Evolutionary conservation across 306 rosid genomes (phyloP).

Genomic region (Corylus heterophylla): DNA sequence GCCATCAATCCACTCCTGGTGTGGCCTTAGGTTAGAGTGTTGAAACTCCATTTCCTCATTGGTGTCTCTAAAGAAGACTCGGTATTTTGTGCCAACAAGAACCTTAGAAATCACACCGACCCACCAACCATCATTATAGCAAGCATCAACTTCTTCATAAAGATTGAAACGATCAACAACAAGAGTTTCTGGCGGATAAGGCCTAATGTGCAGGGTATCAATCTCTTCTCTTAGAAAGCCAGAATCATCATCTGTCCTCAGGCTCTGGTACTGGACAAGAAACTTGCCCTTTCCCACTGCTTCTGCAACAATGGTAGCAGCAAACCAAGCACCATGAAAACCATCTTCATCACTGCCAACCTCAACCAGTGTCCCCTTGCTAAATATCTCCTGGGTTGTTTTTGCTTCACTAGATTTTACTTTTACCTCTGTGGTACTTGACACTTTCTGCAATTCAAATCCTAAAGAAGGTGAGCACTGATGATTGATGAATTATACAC

Average conservation of each 20-base stretch:
- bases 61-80: conserved; percentile 30
- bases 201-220: conserved; percentile 34
- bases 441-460: conserved; percentile 20
- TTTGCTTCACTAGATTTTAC: background rate
- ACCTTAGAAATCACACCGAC: conserved; percentile 39
- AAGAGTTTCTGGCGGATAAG: conserved; percentile 24
- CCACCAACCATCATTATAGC: conserved; percentile 52
- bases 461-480: conserved; percentile 2
- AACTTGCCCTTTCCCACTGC: conserved; percentile 26
- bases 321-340: conserved; percentile 50
- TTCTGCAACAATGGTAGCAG: conserved; percentile 28
- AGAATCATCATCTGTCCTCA: conserved; percentile 39
- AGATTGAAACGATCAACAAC: conserved; percentile 20
- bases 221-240: conserved; percentile 41
- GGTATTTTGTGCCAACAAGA: conserved; percentile 23
- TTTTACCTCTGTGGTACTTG: background rate
- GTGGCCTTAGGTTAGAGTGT: conserved; percentile 40
- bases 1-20: conserved; percentile 45
- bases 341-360: conserved; percentile 50
- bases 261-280: conserved; percentile 37
- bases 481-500: background rate
- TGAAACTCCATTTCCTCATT: conserved; percentile 34
- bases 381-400: conserved; percentile 6
- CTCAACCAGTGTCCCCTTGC: conserved; percentile 36
- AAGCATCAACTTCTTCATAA: conserved; percentile 41